Percentiles rank a stretch among this genome's conserved stretches.
Evolutionary conservation across 1,284 basidiomycete species (phyloP).

Genomic region (Ustilago esculenta): DNA sequence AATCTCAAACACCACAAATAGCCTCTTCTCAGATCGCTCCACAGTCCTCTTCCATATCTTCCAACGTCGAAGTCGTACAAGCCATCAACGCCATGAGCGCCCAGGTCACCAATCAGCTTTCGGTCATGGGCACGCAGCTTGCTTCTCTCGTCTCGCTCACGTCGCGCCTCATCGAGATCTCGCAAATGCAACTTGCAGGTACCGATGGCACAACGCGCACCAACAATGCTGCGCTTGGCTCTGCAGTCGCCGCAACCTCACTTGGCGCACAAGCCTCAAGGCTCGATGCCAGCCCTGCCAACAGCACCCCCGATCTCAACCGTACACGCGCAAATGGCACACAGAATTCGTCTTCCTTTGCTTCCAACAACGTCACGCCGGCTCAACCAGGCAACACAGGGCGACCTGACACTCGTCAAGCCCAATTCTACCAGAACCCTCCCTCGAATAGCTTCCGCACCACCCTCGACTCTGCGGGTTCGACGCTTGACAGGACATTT

Average conservation of each 20-base stretch:
- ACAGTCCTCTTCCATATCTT: conserved; percentile 5
- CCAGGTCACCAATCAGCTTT: conserved; percentile 40
- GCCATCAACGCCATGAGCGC: conserved; percentile 44
- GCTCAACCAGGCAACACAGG: conserved; percentile 7
- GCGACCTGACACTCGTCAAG: conserved; percentile 28
- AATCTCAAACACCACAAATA: conserved; percentile 28
- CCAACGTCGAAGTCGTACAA: conserved; percentile 39
- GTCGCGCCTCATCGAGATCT: conserved; percentile 44
- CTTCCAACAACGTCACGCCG: conserved; percentile 7
- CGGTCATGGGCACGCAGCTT: conserved; percentile 42
- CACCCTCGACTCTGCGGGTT: conserved; percentile 13
- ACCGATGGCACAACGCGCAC: conserved; percentile 11
- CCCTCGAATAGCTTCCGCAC: conserved; percentile 25
- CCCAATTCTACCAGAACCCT: conserved; percentile 24
- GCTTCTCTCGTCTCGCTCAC: conserved; percentile 43
- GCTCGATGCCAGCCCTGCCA: conserved; percentile 28
- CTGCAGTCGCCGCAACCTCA: not conserved
- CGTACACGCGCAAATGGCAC: conserved; percentile 30
- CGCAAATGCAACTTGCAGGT: conserved; percentile 26
- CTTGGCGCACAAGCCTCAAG: conserved; percentile 6
- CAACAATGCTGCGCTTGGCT: conserved; percentile 1
- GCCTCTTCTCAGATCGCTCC: conserved; percentile 13
- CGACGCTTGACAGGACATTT: conserved; percentile 41
- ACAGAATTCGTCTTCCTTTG: conserved; percentile 18
- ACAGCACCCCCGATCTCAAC: conserved; percentile 21